Base-by-base conservation (phyloP, 108 stramenopile species). In the Nannochloropsis salina region DNA sequence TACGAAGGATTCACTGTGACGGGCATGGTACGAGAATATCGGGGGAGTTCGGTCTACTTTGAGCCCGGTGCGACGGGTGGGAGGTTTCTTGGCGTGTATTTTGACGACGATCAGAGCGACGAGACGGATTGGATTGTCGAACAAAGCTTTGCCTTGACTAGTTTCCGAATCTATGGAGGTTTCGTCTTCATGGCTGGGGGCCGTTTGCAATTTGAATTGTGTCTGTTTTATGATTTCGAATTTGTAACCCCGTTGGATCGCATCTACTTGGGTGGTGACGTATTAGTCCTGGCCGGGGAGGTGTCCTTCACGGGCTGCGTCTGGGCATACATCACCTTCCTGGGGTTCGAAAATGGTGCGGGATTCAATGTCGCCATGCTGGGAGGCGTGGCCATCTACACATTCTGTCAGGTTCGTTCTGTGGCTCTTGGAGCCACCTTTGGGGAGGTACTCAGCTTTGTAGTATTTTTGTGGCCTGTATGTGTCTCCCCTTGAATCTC, bases 41-140 rank as follows among this genome's bases (percentile, higher is more conserved):
- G 61, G 61, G 61, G 61, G 61, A 74, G 61, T n/a, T n/a, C 20
- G 15, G 6, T 74, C 61, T 74, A 74, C 8, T 74, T 74, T 74
- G 61, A 74, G n/a, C 61, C 61, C 4, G 61, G 8, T 3, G 61
- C 61, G 61, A 74, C 61, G 61, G 61, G 61, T n/a, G 61, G 61
- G 15, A 15, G 61, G n/a, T 74, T 74, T n/a, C n/a, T 74, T 1
- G 61, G 61, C 61, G 61, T 74, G 4, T 6, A 6, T 74, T 74
- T 74, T n/a, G 61, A 74, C 61, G 61, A 74, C n/a, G 61, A 74
- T 74, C 61, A 74, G 61, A 74, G 61, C 61, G 61, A 74, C n/a
- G 61, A 74, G 61, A n/a, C n/a, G 15, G 61, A 74, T 4, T 8
- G 8, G 61, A 74, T 74, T 74, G 20, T 74, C 20, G 61, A 74